These are phyloP conservation scores for Penicillium sp. DNA, from an alignment of 2,329 filamentous ascomycete genomes.

Conservation along the genomic window DNA sequence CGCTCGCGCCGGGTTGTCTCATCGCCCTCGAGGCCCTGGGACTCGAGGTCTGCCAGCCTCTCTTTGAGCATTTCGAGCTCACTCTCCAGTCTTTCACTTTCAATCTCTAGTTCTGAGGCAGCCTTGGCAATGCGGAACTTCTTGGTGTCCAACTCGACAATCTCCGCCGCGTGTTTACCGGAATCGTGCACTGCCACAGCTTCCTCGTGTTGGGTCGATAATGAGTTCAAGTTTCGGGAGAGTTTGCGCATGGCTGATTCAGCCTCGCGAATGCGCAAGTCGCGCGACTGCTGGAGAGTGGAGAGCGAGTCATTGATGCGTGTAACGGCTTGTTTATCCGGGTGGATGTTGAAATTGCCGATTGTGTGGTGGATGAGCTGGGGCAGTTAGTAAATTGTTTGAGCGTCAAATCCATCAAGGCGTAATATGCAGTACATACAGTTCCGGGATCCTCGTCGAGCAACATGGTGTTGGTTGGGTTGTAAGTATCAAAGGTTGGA, in stretches of 20 bases:
- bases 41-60: slow-evolving; percentile 77
- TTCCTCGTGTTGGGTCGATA: slow-evolving; percentile 75
- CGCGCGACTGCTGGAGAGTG: slow-evolving; percentile 80
- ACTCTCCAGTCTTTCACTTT: slow-evolving; percentile 84
- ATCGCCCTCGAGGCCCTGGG: slow-evolving; percentile 80
- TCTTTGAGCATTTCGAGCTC: slow-evolving; percentile 75
- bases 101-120: slow-evolving; percentile 84
- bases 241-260: slow-evolving; percentile 70
- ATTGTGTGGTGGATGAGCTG: slow-evolving; percentile 91
- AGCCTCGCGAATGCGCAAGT: slow-evolving; percentile 71
- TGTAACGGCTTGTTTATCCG: slow-evolving; percentile 80
- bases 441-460: slow-evolving; percentile 91
- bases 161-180: slow-evolving; percentile 77
- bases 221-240: slow-evolving; percentile 72
- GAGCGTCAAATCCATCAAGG: too few species aligned
- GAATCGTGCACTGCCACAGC: slow-evolving; percentile 74
- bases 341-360: slow-evolving; percentile 90
- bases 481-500: slow-evolving; percentile 13
- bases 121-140: slow-evolving; percentile 96
- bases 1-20: slow-evolving; percentile 54
- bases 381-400: slow-evolving; percentile 5
- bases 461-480: slow-evolving; percentile 68
- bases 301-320: slow-evolving; percentile 83
- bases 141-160: slow-evolving; percentile 83
- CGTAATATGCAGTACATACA: slow-evolving; percentile 53